Conservation (phyloP, 805 yeast genomes). For the Spathaspora hagerdaliae region DNA sequence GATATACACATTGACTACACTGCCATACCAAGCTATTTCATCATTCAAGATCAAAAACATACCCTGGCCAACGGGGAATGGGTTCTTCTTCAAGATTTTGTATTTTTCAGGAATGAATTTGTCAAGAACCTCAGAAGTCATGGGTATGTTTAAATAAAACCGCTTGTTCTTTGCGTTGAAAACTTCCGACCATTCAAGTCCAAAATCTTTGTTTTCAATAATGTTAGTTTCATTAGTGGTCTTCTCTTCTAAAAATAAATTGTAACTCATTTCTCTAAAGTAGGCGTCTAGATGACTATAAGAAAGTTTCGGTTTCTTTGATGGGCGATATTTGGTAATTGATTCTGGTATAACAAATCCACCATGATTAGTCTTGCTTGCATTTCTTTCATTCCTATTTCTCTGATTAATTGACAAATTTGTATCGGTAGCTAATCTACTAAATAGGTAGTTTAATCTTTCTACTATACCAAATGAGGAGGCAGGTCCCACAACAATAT, state of each 20-base stretch:
- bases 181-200: conserved; percentile 48
- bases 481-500: too few species aligned
- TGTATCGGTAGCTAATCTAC: too few species aligned
- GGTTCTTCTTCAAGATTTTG: conserved; percentile 51
- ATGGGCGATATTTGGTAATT: conserved; percentile 27
- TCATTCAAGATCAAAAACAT: conserved; percentile 51
- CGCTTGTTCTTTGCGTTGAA: conserved; percentile 38
- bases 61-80: conserved; percentile 57
- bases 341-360: conserved; percentile 20
- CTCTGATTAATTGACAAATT: too few species aligned
- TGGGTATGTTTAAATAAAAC: conserved; percentile 39
- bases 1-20: conserved; percentile 38
- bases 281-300: conserved; percentile 51
- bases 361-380: not conserved
- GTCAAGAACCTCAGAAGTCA: conserved; percentile 46
- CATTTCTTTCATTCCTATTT: too few species aligned
- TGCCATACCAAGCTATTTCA: conserved; percentile 57
- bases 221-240: conserved; percentile 24
- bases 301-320: conserved; percentile 36
- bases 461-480: too few species aligned
- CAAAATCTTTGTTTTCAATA: conserved; percentile 37
- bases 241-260: conserved; percentile 60
- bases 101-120: conserved; percentile 47
- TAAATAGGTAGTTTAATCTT: too few species aligned
- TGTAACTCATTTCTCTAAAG: conserved; percentile 55